Conservation (phyloP, 164 flowering plant species). For the Nymphaea colorata region DNA sequence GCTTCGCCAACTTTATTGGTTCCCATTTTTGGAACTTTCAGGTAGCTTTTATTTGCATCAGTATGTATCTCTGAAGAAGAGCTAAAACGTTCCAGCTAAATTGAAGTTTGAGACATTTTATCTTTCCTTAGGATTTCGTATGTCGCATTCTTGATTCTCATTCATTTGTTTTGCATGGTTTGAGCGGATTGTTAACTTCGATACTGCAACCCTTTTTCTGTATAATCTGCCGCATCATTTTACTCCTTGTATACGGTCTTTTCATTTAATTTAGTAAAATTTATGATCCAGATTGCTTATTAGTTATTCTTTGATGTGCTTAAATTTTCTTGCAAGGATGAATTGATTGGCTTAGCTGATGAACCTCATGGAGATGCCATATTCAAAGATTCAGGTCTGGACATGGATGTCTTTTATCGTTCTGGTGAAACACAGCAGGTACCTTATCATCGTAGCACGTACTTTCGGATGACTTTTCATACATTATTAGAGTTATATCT, state of each 20-base stretch:
- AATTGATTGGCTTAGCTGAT: slow-evolving; percentile 68
- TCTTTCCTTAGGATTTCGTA: too few species aligned
- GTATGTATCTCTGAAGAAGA: too few species aligned
- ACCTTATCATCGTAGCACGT: neutral
- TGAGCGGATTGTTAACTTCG: too few species aligned
- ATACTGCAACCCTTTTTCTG: neutral
- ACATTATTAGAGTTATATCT: too few species aligned
- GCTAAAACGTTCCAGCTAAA: too few species aligned
- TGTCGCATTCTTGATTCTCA: too few species aligned
- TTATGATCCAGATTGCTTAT: too few species aligned
- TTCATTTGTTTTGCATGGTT: too few species aligned
- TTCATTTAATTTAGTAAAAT: too few species aligned
- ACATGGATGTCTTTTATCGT: slow-evolving; percentile 76
- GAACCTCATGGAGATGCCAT: slow-evolving; percentile 36
- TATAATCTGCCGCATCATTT: neutral
- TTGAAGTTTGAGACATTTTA: too few species aligned
- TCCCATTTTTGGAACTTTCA: slow-evolving; percentile 98
- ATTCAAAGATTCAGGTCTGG: slow-evolving; percentile 35
- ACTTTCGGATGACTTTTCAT: neutral
- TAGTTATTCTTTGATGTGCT: too few species aligned
- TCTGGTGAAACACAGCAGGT: slow-evolving; percentile 84
- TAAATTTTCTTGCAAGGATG: slow-evolving; percentile 44
- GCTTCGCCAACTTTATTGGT: slow-evolving; percentile 72
- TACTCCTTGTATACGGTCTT: neutral
- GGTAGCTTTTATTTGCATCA: slow-evolving; percentile 19